A percentile compares a stretch with the other conserved stretches of the same genome.
Evolutionary conservation across 2,329 filamentous ascomycete species (phyloP).

Genomic region (Teratosphaeriaceae sp.): DNA sequence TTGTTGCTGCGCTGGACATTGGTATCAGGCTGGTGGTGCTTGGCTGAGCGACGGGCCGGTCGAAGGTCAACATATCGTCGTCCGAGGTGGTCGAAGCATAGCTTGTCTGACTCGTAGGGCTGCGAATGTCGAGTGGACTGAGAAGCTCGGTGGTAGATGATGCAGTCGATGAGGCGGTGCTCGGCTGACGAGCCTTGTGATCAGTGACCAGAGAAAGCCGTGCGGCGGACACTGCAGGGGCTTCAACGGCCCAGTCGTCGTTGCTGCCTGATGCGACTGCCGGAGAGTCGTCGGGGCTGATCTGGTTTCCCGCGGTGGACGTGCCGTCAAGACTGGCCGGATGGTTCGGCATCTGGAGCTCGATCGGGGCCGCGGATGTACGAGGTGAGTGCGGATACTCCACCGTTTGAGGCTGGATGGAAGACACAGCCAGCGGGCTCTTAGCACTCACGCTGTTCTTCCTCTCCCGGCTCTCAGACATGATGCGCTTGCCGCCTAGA

Average conservation of each 20-base stretch:
- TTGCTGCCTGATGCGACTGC: constrained; percentile 19
- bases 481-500: constrained; percentile 58
- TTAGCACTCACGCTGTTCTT: constrained; percentile 32
- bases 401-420: constrained; percentile 11
- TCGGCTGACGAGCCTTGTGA: constrained; percentile 11
- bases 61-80: constrained; percentile 66
- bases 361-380: background rate
- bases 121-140: constrained; percentile 27
- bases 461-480: constrained; percentile 54
- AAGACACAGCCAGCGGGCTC: constrained; percentile 21
- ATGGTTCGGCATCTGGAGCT: background rate
- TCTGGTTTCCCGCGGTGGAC: constrained; percentile 14
- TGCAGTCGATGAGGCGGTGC: constrained; percentile 5
- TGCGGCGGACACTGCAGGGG: constrained; percentile 19
- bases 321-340: constrained; percentile 2
- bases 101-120: constrained; percentile 45
- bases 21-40: constrained; percentile 12
- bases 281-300: constrained; percentile 33
- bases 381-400: background rate
- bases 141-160: constrained; percentile 15
- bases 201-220: constrained; percentile 25
- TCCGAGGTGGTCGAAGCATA: constrained; percentile 76
- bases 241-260: constrained; percentile 26
- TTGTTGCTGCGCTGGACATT: constrained; percentile 16
- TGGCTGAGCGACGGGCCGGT: constrained; percentile 25